Evolutionary conservation across 495 filamentous ascomycete genomes (phyloP).

Genomic region (Talaromyces thailandensis): DNA sequence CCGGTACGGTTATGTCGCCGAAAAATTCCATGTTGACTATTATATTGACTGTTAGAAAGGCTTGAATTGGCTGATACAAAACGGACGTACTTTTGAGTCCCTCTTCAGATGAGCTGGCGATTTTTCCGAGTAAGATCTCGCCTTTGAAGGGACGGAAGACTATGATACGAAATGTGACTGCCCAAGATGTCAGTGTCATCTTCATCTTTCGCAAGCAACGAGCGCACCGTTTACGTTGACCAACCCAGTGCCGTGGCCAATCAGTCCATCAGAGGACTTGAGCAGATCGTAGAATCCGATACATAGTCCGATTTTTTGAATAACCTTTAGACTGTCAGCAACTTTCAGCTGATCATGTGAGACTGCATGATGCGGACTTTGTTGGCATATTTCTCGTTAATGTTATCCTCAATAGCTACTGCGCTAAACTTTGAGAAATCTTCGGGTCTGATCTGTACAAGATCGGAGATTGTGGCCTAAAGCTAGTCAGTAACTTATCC

Average conservation of each 20-base stretch:
- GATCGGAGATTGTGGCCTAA: constrained; percentile 70
- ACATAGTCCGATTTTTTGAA: constrained; percentile 80
- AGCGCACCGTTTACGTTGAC: constrained; percentile 81
- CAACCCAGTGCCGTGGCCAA: constrained; percentile 80
- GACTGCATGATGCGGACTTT: constrained; percentile 44
- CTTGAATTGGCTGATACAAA: too few species aligned
- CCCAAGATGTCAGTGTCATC: background rate
- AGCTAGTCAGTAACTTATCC: background rate
- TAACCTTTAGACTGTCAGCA: constrained; percentile 29
- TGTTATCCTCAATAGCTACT: constrained; percentile 80
- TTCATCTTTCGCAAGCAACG: background rate
- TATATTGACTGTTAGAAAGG: constrained; percentile 18
- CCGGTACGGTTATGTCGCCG: constrained; percentile 76
- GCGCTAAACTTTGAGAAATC: constrained; percentile 73
- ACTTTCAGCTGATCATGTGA: background rate
- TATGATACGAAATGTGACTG: constrained; percentile 86
- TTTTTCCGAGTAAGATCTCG: constrained; percentile 77
- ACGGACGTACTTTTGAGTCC: constrained; percentile 70
- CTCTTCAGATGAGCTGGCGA: constrained; percentile 55
- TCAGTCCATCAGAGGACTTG: constrained; percentile 79
- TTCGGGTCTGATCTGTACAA: constrained; percentile 81
- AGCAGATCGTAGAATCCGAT: constrained; percentile 85
- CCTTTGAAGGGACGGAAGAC: constrained; percentile 92
- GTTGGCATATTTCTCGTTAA: constrained; percentile 94
- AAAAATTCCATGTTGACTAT: constrained; percentile 82